Evolutionary conservation across 371 early-diverging fungal genomes (phyloP).

Genomic region (Ordospora colligata): DNA sequence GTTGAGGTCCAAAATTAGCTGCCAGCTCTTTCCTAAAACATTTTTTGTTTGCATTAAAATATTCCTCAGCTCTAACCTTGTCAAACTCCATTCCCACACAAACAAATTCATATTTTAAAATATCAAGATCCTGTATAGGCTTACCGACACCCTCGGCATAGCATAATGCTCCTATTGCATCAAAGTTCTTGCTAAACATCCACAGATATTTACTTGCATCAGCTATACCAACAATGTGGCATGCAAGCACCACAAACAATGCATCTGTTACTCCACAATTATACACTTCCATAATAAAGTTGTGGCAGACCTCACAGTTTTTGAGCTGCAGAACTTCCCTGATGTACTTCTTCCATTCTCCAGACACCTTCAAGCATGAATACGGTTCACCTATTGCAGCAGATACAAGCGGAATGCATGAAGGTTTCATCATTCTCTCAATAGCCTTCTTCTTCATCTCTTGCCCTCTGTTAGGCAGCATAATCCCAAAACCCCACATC

Average conservation of each 20-base stretch:
- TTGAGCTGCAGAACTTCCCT: neutral
- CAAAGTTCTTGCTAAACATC: slow-evolving; percentile 7
- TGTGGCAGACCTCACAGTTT: neutral
- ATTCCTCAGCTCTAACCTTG: neutral
- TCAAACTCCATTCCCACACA: neutral
- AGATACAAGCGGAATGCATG: neutral
- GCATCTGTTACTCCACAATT: neutral
- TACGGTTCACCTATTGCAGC: neutral
- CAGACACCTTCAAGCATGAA: neutral
- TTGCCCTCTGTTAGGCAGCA: neutral
- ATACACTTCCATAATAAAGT: slow-evolving; percentile 17
- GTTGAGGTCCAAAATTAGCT: neutral
- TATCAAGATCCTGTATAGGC: neutral
- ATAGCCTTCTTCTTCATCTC: neutral
- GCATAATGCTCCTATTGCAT: neutral
- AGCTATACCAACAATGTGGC: neutral
- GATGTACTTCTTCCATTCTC: slow-evolving; percentile 13
- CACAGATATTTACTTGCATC: slow-evolving; percentile 6
- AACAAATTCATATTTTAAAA: slow-evolving; percentile 17
- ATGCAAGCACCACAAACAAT: slow-evolving; percentile 5
- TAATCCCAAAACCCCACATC: neutral
- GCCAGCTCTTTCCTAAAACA: slow-evolving; percentile 10
- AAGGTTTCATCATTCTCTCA: neutral
- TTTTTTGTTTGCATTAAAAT: slow-evolving; percentile 10
- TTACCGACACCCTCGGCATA: neutral